Evolutionary conservation across 352 stramenopile genomes (phyloP), one percentile per base, ranked within the genome.

Genomic region (Globisporangium polare): DNA sequence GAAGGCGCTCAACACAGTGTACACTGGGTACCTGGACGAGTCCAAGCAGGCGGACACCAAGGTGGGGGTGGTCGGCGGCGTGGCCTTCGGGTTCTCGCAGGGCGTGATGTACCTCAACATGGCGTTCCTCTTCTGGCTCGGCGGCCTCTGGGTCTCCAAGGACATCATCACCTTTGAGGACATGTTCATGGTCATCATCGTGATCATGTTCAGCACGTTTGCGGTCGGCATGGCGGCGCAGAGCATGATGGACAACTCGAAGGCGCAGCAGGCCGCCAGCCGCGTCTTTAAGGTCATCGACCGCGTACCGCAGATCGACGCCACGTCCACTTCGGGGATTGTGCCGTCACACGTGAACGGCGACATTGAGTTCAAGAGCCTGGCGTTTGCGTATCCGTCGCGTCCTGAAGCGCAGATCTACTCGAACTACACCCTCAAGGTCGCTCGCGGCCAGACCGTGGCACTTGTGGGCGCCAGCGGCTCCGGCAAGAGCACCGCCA

Each of bases 341-440:
- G 22, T 51, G 3, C 15, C 27, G 3, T 27, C 29, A 6, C 8
- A 1, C 2, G 29, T 56, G 26, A 18, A 35, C 27, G 91, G 94
- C 18, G 65, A 65, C 17, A 76, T 97, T 37, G 63, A 79, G 7
- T 92, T 98, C 60, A 39, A 86, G 10, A 68, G 96, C 62, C 80
- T 98, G 13, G 58, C 58, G 1, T 86, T 86, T 47, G 53, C 59
- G 4, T 83, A 83, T 46, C 76, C 76, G 22, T 81, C 72, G 12
- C 76, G 76, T 1, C 76, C 76, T 0, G 65, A 83, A 12, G 56
- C 78, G 6, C 57, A 66, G 0, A 71, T 86, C 17, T 83, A 72
- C 35, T 55, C 61, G 4, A 50, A 57, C 2, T 83, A 86, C 63
- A 80, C 64, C 10, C 57, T 86, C 31, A 59, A 57, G 12, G 77